Evolutionary conservation across 495 filamentous ascomycete species (phyloP), one percentile per base, ranked within the genome.

Genomic region (Aspergillus coremiiformis): DNA sequence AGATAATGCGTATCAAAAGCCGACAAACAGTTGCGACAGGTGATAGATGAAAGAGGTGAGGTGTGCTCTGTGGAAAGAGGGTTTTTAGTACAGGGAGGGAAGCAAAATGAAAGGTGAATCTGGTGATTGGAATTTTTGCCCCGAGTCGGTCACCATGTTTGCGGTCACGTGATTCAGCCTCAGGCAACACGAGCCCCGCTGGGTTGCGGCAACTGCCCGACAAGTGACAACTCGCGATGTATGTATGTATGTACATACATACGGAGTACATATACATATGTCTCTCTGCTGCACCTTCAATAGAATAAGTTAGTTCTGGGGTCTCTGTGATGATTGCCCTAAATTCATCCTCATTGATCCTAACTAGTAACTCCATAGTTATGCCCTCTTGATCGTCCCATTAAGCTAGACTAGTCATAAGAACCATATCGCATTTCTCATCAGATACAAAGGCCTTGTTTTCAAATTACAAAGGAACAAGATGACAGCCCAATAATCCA

Each of bases 401-500:
- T 43, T 39, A 35, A 44, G 22, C 32, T 42, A 39, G 26, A 50
- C 21, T 42, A 37, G 42, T 55, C 53, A 54, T 53, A 22, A 48
- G 44, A 47, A 23, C 49, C 61, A 56, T 61, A 15, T 47, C 60
- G 35, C 57, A 58, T 60, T 48, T 49, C 51, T 53, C 51, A 33
- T 49, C 21, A 51, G 20, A 50, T n/a, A 19, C 30, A 24, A 43
- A 32, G 26, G 43, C 23, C 37, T 39, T 29, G n/a, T 46, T 26
- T 39, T 21, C 11, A 37, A 51, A 43, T 69, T 64, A 80, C 45
- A 90, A 45, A n/a, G 87, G 89, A 55, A 94, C 66, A 30, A 95
- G 76, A 76, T 94, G 89, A 65, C 92, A 97, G 27, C 92, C 92
- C 52, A 97, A 69, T 57, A 92, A 64, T 4, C 92, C 92, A 59